Conservation (phyloP, 305 asterid species). For the Ajuga reptans region DNA sequence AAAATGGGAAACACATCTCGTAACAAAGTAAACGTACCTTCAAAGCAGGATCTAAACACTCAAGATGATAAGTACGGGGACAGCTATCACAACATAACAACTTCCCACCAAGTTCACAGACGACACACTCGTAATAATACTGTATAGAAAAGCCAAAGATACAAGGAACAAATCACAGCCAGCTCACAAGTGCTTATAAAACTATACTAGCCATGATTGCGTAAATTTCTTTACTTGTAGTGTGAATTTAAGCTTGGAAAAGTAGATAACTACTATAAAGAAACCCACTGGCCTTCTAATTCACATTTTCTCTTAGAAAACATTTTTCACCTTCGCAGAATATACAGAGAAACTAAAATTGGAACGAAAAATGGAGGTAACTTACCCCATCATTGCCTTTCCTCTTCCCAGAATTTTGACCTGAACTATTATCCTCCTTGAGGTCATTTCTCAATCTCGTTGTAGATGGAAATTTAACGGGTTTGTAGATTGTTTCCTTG, state of each 20-base stretch:
- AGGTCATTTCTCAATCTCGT: constrained; percentile 32
- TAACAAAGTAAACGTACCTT: constrained; percentile 28
- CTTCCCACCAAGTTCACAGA: constrained; percentile 43
- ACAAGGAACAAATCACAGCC: constrained; percentile 5
- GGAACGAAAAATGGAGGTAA: constrained; percentile 17
- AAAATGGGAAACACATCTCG: neutral
- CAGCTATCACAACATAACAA: constrained; percentile 43
- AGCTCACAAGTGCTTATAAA: constrained; percentile 17
- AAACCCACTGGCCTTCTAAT: neutral
- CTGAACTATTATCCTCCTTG: constrained; percentile 36
- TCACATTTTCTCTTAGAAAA: neutral
- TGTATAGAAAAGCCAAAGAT: constrained; percentile 31
- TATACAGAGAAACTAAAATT: neutral
- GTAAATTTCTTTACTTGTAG: constrained; percentile 4
- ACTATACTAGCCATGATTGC: constrained; percentile 18
- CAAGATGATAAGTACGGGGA: constrained; percentile 45
- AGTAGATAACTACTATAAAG: neutral
- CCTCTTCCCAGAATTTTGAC: constrained; percentile 43
- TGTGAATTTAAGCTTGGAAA: neutral
- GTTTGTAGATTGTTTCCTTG: constrained; percentile 36
- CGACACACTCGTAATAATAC: constrained; percentile 80
- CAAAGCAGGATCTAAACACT: constrained; percentile 43
- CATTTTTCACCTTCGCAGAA: neutral
- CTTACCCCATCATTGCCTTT: constrained; percentile 92
- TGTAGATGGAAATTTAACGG: constrained; percentile 35